A percentile compares a stretch with the other conserved stretches of the same genome.
phyloP scores from a whole-genome alignment of 441 rosid genomes.

The Populus tomentosa region DNA sequence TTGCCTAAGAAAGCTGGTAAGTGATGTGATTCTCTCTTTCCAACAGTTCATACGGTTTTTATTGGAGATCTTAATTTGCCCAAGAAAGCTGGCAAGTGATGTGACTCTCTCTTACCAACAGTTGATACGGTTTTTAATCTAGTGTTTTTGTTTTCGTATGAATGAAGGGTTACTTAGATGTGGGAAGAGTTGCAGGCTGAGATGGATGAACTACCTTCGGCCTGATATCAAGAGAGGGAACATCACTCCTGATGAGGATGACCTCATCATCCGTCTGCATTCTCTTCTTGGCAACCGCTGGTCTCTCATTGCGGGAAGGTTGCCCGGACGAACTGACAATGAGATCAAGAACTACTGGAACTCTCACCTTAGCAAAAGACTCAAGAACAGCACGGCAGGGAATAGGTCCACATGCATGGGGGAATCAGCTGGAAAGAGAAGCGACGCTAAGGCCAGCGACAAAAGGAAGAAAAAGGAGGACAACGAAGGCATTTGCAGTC shows the following conservation, averaged over 20 bases:
- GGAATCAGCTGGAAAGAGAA: background rate
- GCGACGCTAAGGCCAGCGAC: background rate
- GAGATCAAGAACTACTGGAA: constrained; percentile 86
- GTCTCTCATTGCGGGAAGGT: constrained; percentile 80
- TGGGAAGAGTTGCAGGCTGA: constrained; percentile 58
- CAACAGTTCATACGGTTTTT: background rate
- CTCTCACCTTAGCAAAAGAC: constrained; percentile 56
- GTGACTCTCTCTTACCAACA: background rate
- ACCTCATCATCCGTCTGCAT: constrained; percentile 39
- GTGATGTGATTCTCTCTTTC: background rate
- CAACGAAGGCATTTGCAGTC: background rate
- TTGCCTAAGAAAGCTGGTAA: constrained; percentile 60
- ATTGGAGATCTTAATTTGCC: constrained; percentile 53
- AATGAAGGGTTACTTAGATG: constrained; percentile 49
- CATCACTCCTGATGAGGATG: constrained; percentile 75
- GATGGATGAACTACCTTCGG: constrained; percentile 62
- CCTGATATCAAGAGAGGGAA: constrained; percentile 63
- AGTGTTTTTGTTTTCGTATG: background rate
- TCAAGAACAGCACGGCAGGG: constrained; percentile 12
- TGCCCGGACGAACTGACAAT: constrained; percentile 82
- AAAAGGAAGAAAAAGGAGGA: background rate
- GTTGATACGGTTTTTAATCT: background rate
- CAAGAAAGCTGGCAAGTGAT: constrained; percentile 42
- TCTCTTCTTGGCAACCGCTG: constrained; percentile 60
- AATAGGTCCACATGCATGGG: background rate